Base-by-base conservation (phyloP, 1,284 basidiomycete species). In the Ganoderma leucocontextum region DNA sequence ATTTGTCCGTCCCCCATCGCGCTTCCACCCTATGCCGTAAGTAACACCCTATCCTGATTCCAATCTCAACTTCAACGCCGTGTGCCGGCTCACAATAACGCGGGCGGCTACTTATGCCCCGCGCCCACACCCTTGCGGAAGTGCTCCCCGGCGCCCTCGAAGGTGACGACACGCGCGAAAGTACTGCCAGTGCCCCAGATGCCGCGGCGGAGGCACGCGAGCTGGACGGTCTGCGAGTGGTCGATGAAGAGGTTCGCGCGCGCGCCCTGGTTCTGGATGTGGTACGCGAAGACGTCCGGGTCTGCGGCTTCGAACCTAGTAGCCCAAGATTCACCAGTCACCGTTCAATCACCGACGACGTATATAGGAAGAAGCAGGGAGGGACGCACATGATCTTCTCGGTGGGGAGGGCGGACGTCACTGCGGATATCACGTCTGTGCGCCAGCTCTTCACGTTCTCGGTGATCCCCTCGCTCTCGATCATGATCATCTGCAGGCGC, bases 381-480 rank as follows among this genome's bases (percentile, higher is more conserved):
- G 57, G 29, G 25, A 65, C 78, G 60, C 66, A 82, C 84, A 85
- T 85, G 68, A 85, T 80, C 69, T 83, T 82, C 47, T 83, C 80
- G 39, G 79, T 78, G 3, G 83, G 83, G 5, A 85, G 78, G 8
- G 78, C 78, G 59, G 79, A 79, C 38, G 80, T 82, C 39, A 85
- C 81, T 8, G 80, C 79, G 19, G 82, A 83, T 62, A 86, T 84
- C 49, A 82, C 82, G 73, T 85, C 84, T 47, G 82, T 85, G 10
- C 82, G 78, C 81, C 80, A 83, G 29, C 69, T 74, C 53, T 77
- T 76, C 35, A 85, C 83, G 73, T 85, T 85, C 75, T 85, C 84
- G 0, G 83, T 85, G 66, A 85, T 84, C 15, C 83, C 83, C 64
- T 84, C 83, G 69, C 81, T 82, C 71, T 85, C 84, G 58, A 85